Evolutionary conservation across 306 rosid species (phyloP), one percentile per base, ranked within the genome.

Genomic region (Prunus salicina): DNA sequence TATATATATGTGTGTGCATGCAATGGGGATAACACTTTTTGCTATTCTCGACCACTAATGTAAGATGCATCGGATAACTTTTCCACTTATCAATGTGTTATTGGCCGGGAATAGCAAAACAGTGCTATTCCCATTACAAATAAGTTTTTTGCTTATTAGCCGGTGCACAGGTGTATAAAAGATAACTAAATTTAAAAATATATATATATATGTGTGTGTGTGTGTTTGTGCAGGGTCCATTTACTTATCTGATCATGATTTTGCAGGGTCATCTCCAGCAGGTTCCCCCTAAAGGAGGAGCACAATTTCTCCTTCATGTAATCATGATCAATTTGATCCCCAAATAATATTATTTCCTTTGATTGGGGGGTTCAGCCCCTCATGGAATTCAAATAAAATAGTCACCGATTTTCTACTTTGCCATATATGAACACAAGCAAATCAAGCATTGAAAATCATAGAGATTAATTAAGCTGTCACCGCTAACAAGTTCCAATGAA

Each of bases 81-180:
- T 34, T 34, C 0, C 38, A 34, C 2, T 34, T 34, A 1, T 5
- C 38, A 32, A 5, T 32, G 5, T 32, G 1, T 32, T 5, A 32
- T 32, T 32, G 1, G 1, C 6, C 0, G 0, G 38, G 1, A 0
- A 32, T 32, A 5, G 6, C 1, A 1, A 32, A 32, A 32, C 7
- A 32, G 0, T 32, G 38, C 6, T 32, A 32, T 5, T 7, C 34
- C 6, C 1, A 0, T 32, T 32, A 32, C 6, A 32, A 32, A 0
- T 32, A 32, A 32, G 7, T 5, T 32, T 32, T 32, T 32, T 5
- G 6, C 78, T 93, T 3, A 12, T 73, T 47, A 38, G 72, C 61
- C 71, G 45, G 67, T 91, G 91, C 43, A 84, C 79, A 2, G 81
- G 92, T 89, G 24, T 12, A 24, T 0, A 80, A 76, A 73, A 57